Evolutionary conservation across 2,329 filamentous ascomycete genomes (phyloP).

Genomic region (Raffaelea ambrosiae): DNA sequence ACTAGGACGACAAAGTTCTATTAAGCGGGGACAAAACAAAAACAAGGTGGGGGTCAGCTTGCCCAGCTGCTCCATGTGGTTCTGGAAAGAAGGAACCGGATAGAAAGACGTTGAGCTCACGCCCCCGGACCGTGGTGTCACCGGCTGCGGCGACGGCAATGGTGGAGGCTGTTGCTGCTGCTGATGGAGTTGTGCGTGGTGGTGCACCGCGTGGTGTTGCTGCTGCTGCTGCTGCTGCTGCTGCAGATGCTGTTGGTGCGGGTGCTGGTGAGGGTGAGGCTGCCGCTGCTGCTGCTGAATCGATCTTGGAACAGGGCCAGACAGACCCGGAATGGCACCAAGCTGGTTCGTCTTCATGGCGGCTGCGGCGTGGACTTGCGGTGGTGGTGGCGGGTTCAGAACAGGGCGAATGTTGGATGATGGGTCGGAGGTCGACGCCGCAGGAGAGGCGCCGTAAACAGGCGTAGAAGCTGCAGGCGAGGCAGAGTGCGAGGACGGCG

Average conservation of each 20-base stretch:
- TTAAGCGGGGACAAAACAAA: slow-evolving; percentile 29
- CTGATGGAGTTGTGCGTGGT: slow-evolving; percentile 26
- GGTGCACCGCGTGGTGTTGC: slow-evolving; percentile 9
- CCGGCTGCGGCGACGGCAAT: slow-evolving; percentile 11
- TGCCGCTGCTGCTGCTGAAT: slow-evolving; percentile 16
- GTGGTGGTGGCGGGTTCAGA: slow-evolving; percentile 15
- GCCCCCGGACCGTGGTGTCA: slow-evolving; percentile 19
- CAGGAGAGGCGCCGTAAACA: slow-evolving; percentile 29
- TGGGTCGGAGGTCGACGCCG: slow-evolving; percentile 37
- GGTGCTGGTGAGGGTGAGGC: slow-evolving; percentile 7
- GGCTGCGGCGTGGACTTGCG: slow-evolving; percentile 5
- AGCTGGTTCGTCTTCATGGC: slow-evolving; percentile 28
- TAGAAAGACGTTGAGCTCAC: slow-evolving; percentile 55
- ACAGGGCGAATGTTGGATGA: slow-evolving; percentile 29
- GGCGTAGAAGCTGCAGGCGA: slow-evolving; percentile 44
- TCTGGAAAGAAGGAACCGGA: slow-evolving; percentile 74
- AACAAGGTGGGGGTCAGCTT: slow-evolving; percentile 51
- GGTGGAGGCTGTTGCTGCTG: slow-evolving; percentile 18
- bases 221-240: slow-evolving; percentile 14
- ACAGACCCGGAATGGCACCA: slow-evolving; percentile 10
- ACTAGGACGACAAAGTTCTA: slow-evolving; percentile 59
- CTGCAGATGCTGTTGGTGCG: slow-evolving; percentile 10
- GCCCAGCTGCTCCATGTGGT: slow-evolving; percentile 92
- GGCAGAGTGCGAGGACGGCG: slow-evolving; percentile 66
- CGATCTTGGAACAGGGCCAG: slow-evolving; percentile 8